These are phyloP conservation scores for Fraxinus anomala DNA, from an alignment of 257 asterid species.

Conservation along the genomic window DNA sequence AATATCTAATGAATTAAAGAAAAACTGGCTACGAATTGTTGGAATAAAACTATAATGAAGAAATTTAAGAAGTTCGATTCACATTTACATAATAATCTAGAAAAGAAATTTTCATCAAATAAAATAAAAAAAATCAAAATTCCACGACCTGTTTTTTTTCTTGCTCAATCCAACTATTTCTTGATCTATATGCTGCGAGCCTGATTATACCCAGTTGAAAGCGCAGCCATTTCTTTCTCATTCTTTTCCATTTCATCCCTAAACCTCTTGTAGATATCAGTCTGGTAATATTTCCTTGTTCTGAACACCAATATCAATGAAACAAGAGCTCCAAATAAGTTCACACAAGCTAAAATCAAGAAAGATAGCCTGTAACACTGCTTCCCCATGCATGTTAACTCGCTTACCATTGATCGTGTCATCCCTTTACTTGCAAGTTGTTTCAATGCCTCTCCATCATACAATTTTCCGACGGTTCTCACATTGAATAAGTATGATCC, in stretches of 20 bases:
- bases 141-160: not conserved
- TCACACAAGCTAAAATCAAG: conserved; percentile 28
- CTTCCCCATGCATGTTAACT: conserved; percentile 32
- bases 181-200: not conserved
- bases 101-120: not conserved
- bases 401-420: conserved; percentile 25
- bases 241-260: conserved; percentile 31
- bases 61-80: not conserved
- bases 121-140: not conserved
- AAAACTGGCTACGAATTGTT: not conserved
- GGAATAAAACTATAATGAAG: not conserved
- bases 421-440: conserved; percentile 32
- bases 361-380: conserved; percentile 36
- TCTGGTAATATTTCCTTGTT: conserved; percentile 34
- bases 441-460: conserved; percentile 37
- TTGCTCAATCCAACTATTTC: not conserved
- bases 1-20: too few species aligned
- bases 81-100: not conserved
- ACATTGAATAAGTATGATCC: conserved; percentile 40
- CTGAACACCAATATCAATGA: conserved; percentile 34
- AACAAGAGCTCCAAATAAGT: conserved; percentile 38
- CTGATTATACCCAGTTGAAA: not conserved
- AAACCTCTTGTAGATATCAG: conserved; percentile 41
- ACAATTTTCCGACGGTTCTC: conserved; percentile 32
- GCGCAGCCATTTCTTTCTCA: conserved; percentile 21